Evolutionary conservation across 148 eudicot genomes (phyloP).

Genomic region (Mesembryanthemum crystallinum): DNA sequence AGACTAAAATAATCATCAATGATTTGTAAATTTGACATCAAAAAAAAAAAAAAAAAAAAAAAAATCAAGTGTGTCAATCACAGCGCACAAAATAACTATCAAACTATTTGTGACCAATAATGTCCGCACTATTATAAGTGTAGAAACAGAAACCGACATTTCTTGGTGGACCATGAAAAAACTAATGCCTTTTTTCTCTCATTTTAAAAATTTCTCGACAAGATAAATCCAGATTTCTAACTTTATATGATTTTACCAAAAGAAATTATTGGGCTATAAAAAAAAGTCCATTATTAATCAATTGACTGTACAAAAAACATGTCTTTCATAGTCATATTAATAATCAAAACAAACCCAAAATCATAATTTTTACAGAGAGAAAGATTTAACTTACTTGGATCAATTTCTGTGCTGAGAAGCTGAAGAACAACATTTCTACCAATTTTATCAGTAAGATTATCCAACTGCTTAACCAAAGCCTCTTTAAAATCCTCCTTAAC

Average conservation of each 20-base stretch:
- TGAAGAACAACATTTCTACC: slow-evolving; percentile 76
- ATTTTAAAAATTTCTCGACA: background rate
- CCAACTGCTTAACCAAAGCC: slow-evolving; percentile 48
- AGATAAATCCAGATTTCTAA: background rate
- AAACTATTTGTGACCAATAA: too few species aligned
- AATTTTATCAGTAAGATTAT: slow-evolving; percentile 58
- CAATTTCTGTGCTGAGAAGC: slow-evolving; percentile 64
- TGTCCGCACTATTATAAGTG: too few species aligned
- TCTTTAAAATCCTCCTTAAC: slow-evolving; percentile 74
- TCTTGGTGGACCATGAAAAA: background rate
- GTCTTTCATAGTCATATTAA: too few species aligned
- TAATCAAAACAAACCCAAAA: too few species aligned
- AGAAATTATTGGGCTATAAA: too few species aligned
- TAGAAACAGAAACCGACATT: background rate
- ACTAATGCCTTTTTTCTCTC: background rate
- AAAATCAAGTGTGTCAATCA: too few species aligned
- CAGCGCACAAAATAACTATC: too few species aligned
- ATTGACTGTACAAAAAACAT: too few species aligned
- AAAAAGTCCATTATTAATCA: too few species aligned
- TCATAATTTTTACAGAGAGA: slow-evolving; percentile 1
- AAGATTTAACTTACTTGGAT: slow-evolving; percentile 52
- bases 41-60: too few species aligned
- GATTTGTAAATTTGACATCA: too few species aligned
- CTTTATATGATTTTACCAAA: background rate
- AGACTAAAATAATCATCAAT: too few species aligned